Evolutionary conservation across 108 stramenopile species (phyloP), one percentile per base, ranked within the genome.

Genomic region (Nitzschia inconspicua): DNA sequence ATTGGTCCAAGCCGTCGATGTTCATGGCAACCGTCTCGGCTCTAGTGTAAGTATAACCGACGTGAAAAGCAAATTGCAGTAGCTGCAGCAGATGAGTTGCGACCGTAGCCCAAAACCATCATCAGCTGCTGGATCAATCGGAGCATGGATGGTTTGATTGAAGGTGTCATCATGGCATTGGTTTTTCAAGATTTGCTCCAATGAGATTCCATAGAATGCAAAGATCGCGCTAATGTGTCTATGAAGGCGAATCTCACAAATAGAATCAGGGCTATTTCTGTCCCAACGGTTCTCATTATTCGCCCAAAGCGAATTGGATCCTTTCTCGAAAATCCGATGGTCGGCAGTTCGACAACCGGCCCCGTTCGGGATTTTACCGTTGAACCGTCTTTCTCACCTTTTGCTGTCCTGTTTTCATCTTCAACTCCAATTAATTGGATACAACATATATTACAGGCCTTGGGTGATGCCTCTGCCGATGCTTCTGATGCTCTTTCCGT

Each of bases 1-100:
- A n/a, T 47, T 79, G 71, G 74, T 83, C 37, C 70, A 76, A 47
- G 44, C 75, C 20, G 54, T 83, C 0, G 77, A 78, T 46, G 28
- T 78, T 27, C 72, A 72, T 37, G 82, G 77, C 41, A 74, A 72
- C 60, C 75, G 67, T n/a, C 11, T 60, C 40, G 23, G 26, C 49
- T 60, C 57, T 24, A 52, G 59, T 53, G 62, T 68, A 74, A 68
- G 78, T 47, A n/a, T 14, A 25, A 25, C 26, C n/a, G n/a, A n/a
- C n/a, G n/a, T n/a, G n/a, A n/a, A n/a, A n/a, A n/a, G n/a, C n/a
- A n/a, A n/a, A n/a, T n/a, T n/a, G n/a, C n/a, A n/a, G n/a, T n/a
- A n/a, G n/a, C n/a, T n/a, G n/a, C n/a, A n/a, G n/a, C n/a, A n/a
- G n/a, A n/a, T n/a, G n/a, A n/a, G n/a, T n/a, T n/a, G n/a, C n/a